A percentile compares a stretch with the other conserved stretches of the same genome.
Conservation (phyloP, 2,329 filamentous ascomycete species). For the Penicillium sumatraense region DNA sequence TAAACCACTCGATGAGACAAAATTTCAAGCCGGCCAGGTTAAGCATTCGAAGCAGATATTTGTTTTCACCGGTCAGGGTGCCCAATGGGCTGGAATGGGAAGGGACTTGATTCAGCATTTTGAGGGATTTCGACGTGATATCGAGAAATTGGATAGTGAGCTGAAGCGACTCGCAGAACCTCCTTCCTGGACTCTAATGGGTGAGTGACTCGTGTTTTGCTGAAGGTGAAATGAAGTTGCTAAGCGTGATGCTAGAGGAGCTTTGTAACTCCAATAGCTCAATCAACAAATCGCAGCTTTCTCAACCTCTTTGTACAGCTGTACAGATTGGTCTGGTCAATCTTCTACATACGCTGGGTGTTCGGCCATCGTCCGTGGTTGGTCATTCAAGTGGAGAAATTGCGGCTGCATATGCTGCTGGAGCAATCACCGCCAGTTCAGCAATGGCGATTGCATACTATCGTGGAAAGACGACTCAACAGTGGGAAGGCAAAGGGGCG, state of each 20-base stretch:
- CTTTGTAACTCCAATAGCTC: neutral
- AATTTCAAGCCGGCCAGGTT: too few species aligned
- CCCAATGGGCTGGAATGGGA: neutral
- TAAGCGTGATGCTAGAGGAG: neutral
- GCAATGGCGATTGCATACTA: slow-evolving; percentile 29
- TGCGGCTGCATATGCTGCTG: slow-evolving; percentile 39
- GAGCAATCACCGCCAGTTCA: slow-evolving; percentile 19
- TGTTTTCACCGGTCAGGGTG: neutral
- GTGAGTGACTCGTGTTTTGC: neutral
- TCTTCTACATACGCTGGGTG: slow-evolving; percentile 28
- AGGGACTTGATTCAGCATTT: neutral
- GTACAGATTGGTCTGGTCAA: slow-evolving; percentile 40
- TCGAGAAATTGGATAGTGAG: neutral
- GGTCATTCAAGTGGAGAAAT: slow-evolving; percentile 45
- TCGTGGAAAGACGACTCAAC: slow-evolving; percentile 17
- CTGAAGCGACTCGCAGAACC: neutral
- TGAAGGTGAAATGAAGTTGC: too few species aligned
- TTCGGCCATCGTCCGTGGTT: slow-evolving; percentile 29
- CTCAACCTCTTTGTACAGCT: slow-evolving; percentile 39
- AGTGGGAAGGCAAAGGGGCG: slow-evolving; percentile 5
- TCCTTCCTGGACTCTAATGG: neutral
- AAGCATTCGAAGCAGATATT: neutral
- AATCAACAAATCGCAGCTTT: slow-evolving; percentile 30
- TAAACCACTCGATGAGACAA: neutral
- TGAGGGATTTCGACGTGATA: neutral